Percentiles rank a stretch among this genome's conserved stretches.
Conservation (phyloP, 1,284 basidiomycete genomes). For the Heliocybe sulcata region DNA sequence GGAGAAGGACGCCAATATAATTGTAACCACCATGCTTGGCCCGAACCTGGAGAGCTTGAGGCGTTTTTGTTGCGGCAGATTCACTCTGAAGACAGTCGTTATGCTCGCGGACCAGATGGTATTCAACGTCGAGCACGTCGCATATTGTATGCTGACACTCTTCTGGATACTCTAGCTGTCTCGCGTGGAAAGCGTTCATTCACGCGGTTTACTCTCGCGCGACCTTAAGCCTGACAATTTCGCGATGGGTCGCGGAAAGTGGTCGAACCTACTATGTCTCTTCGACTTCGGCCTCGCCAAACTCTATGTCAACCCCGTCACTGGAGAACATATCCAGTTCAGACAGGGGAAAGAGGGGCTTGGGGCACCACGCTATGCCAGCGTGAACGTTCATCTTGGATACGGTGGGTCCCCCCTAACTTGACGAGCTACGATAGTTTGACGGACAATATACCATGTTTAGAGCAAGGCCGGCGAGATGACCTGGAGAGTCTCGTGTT, state of each 20-base stretch:
- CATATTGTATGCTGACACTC: slow-evolving; percentile 7
- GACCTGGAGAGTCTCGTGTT: slow-evolving; percentile 96
- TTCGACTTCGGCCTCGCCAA: slow-evolving; percentile 99
- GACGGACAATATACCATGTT: too few relatives aligned
- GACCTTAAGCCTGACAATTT: slow-evolving; percentile 99
- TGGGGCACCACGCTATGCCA: slow-evolving; percentile 97
- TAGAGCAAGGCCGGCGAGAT: slow-evolving; percentile 94
- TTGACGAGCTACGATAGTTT: too few relatives aligned
- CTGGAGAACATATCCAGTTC: slow-evolving; percentile 98
- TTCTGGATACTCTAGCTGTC: slow-evolving; percentile 74
- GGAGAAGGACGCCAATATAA: slow-evolving; percentile 94
- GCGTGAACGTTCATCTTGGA: slow-evolving; percentile 98
- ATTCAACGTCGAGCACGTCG: slow-evolving; percentile 21
- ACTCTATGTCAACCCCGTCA: slow-evolving; percentile 99
- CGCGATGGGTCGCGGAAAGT: slow-evolving; percentile 99
- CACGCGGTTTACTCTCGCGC: slow-evolving; percentile 98
- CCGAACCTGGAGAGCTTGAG: slow-evolving; percentile 98
- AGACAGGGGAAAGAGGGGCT: slow-evolving; percentile 99
- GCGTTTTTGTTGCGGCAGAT: slow-evolving; percentile 99
- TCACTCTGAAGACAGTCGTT: slow-evolving; percentile 94
- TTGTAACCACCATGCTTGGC: slow-evolving; percentile 97
- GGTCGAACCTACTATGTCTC: slow-evolving; percentile 98
- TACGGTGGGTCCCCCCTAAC: too few relatives aligned
- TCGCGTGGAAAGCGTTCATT: slow-evolving; percentile 98
- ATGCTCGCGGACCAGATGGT: slow-evolving; percentile 96